These are phyloP conservation scores for Claviceps africana DNA, from an alignment of 2,329 filamentous ascomycete genomes.

Conservation along the genomic window DNA sequence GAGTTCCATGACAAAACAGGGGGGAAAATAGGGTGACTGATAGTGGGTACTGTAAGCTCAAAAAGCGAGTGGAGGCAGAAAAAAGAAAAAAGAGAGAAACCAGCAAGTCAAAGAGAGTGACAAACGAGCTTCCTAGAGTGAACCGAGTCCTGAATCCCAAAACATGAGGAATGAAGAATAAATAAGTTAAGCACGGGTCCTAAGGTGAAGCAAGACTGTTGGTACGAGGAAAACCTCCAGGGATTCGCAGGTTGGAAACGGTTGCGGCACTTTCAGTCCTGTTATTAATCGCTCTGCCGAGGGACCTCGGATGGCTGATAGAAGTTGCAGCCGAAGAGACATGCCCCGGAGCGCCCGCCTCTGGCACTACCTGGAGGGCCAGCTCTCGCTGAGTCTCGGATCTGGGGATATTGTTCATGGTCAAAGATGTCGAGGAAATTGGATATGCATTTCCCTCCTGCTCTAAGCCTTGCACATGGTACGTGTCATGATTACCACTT, in stretches of 20 bases:
- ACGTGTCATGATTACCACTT: slow-evolving; percentile 3
- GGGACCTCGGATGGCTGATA: neutral
- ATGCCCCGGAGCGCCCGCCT: slow-evolving; percentile 8
- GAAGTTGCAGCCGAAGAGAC: slow-evolving; percentile 3
- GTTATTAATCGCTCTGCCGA: slow-evolving; percentile 14
- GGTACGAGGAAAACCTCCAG: slow-evolving; percentile 47
- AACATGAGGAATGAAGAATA: neutral
- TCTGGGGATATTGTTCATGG: slow-evolving; percentile 7
- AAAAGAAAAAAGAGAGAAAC: neutral
- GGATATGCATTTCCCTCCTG: slow-evolving; percentile 7
- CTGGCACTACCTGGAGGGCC: slow-evolving; percentile 8
- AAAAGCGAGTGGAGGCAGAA: neutral
- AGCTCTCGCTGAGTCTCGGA: slow-evolving; percentile 13
- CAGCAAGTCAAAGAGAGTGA: neutral
- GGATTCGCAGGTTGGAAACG: slow-evolving; percentile 54
- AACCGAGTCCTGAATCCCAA: neutral
- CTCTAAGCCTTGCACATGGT: slow-evolving; percentile 6
- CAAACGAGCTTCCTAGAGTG: neutral
- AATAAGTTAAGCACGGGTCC: neutral
- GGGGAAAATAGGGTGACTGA: too few relatives aligned
- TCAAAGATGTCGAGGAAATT: slow-evolving; percentile 5
- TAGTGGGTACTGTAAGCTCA: neutral
- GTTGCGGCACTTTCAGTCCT: slow-evolving; percentile 34
- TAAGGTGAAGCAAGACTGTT: slow-evolving; percentile 25
- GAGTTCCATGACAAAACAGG: too few relatives aligned